Base-by-base conservation (phyloP, 352 stramenopile species). In the Globisporangium apiculatum region DNA sequence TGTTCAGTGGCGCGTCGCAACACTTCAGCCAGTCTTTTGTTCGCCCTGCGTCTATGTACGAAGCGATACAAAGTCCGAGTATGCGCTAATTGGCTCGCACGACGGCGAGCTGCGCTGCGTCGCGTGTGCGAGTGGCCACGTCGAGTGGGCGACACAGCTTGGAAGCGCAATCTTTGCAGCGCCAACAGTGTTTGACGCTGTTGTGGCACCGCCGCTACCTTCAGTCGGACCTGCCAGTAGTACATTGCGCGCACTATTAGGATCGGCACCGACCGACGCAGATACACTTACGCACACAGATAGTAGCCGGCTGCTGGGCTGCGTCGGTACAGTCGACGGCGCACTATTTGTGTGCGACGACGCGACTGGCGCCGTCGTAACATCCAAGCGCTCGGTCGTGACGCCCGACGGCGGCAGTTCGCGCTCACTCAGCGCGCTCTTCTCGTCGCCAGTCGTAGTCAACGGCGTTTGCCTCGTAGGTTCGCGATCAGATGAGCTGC, bases 11-110 rank as follows among this genome's bases (percentile, higher is more conserved):
- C 54, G 61, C 35, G 3, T 79, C 10, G 7, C 59, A 38, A 86
- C 78, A 0, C 47, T 67, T 0, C 83, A 85, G 40, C 74, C 78
- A 7, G 72, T 88, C 51, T 86, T 88, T 55, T 83, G 73, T 55
- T 83, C 75, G 2, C 78, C 75, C 15, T 76, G 68, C 40, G 51
- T 86, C 24, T 86, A 75, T 17, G 6, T 17, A 0, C 10, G 43
- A 5, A 48, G 43, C 43, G n/a, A 17, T 31, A 11, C 7, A 8
- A 49, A 15, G 10, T 55, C 53, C 10, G 68, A 24, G 48, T 43
- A 12, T 0, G 48, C 66, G 0, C 58, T 86, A 3, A 63, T 88
- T 59, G 75, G 78, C 2, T 88, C 75, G 48, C 76, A 88, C 37
- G 78, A 86, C 42, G 73, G 75, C 0, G 59, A 55, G 31, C 57